Conservation (phyloP, 2,329 filamentous ascomycete genomes). For the Colletotrichum karsti region DNA sequence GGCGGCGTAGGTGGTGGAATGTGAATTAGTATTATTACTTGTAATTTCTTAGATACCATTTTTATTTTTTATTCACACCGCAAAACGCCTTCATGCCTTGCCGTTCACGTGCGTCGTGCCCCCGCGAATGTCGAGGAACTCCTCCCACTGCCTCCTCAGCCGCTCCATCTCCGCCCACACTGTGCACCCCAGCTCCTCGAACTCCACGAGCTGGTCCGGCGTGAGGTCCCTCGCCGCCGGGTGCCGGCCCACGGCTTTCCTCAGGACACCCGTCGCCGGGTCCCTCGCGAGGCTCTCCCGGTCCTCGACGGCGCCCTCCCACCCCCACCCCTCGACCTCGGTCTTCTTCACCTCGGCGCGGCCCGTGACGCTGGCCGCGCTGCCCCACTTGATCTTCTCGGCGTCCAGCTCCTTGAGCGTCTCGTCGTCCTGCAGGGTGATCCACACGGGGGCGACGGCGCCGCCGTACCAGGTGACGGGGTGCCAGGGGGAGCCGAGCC, state of each 20-base stretch:
- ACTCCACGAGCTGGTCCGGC: slow-evolving; percentile 65
- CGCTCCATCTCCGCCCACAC: slow-evolving; percentile 79
- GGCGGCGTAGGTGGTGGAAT: neutral
- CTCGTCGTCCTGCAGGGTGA: slow-evolving; percentile 74
- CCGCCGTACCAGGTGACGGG: slow-evolving; percentile 78
- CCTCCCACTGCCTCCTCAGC: slow-evolving; percentile 73
- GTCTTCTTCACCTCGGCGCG: slow-evolving; percentile 74
- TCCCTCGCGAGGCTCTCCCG: slow-evolving; percentile 56
- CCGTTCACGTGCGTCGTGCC: neutral
- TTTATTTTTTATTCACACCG: neutral
- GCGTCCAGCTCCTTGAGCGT: slow-evolving; percentile 65
- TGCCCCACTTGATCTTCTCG: slow-evolving; percentile 83
- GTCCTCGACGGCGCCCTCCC: slow-evolving; percentile 64
- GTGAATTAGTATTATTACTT: neutral
- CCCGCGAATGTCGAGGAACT: slow-evolving; percentile 38
- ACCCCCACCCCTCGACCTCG: slow-evolving; percentile 89
- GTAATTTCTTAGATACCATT: neutral
- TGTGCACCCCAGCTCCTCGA: slow-evolving; percentile 67
- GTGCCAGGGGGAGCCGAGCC: slow-evolving; percentile 91
- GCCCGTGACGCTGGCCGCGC: slow-evolving; percentile 68
- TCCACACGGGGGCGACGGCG: slow-evolving; percentile 79
- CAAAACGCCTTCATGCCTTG: neutral
- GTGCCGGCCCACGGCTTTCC: slow-evolving; percentile 66
- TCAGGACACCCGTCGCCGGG: slow-evolving; percentile 53
- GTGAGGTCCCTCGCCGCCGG: slow-evolving; percentile 66